Evolutionary conservation across 2,329 filamentous ascomycete species (phyloP).

Genomic region (Falciphora oryzae): DNA sequence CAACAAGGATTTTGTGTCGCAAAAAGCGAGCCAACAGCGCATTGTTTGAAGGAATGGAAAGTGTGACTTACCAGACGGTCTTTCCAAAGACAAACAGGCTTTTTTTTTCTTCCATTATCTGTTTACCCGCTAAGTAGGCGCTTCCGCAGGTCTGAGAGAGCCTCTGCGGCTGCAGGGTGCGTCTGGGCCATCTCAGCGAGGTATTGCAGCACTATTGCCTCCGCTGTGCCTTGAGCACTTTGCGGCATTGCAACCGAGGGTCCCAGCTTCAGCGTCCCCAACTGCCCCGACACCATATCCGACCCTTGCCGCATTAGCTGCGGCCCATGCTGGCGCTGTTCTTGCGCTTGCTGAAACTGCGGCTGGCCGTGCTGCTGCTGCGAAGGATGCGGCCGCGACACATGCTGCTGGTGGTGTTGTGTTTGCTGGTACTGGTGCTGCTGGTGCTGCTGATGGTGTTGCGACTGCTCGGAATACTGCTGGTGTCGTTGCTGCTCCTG

Average conservation of each 20-base stretch:
- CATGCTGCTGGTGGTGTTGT: too few relatives aligned
- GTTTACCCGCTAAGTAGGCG: background rate
- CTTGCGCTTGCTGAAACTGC: background rate
- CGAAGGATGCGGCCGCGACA: too few relatives aligned
- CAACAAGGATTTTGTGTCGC: too few relatives aligned
- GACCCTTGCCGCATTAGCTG: background rate
- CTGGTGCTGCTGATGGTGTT: background rate
- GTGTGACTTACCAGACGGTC: too few relatives aligned
- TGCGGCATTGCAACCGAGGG: background rate
- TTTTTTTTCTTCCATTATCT: too few relatives aligned
- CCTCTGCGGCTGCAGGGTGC: slow-evolving; percentile 2
- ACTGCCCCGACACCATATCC: background rate
- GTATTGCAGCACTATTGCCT: background rate
- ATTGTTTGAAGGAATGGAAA: too few relatives aligned
- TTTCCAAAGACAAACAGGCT: too few relatives aligned
- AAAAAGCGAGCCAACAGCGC: too few relatives aligned
- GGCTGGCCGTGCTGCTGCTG: background rate
- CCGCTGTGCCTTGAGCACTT: background rate
- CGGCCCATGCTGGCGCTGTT: background rate
- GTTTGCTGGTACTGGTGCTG: background rate
- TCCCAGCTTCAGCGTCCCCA: background rate
- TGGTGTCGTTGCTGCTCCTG: too few relatives aligned
- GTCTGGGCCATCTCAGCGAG: background rate
- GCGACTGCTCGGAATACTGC: too few relatives aligned
- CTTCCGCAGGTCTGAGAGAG: background rate